These are phyloP conservation scores for Leptomonas pyrrhocoris DNA, from an alignment of 208 protist species.

Conservation along the genomic window DNA sequence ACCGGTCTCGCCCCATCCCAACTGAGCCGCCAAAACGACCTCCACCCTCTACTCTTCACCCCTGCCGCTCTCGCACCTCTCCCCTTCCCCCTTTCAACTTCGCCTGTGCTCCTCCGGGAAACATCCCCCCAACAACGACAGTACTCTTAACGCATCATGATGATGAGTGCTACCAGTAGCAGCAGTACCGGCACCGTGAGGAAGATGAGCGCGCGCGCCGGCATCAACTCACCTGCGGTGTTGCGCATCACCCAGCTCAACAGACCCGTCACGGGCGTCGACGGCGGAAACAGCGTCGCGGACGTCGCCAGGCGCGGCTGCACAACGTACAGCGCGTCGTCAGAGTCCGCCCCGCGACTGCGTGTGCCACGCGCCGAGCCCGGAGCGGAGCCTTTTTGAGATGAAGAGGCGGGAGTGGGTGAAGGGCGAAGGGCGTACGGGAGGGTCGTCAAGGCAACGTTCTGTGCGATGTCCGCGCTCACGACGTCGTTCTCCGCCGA, in stretches of 20 bases:
- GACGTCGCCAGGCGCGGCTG: slow-evolving; percentile 14
- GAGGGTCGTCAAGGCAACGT: slow-evolving; percentile 68
- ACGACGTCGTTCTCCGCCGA: slow-evolving; percentile 70
- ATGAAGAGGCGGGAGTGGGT: not conserved
- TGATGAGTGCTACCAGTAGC: slow-evolving; percentile 2
- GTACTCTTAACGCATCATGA: not conserved
- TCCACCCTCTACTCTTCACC: no score
- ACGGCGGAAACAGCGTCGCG: slow-evolving; percentile 20
- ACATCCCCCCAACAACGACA: not conserved
- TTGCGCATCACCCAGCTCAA: not conserved
- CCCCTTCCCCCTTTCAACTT: not conserved
- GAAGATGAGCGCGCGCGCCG: slow-evolving; percentile 12
- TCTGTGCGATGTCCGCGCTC: slow-evolving; percentile 83
- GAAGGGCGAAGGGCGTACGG: slow-evolving; percentile 15
- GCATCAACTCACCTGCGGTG: not conserved
- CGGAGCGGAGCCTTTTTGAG: not conserved
- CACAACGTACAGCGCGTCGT: not conserved
- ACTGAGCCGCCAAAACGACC: no score
- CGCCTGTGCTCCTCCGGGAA: not conserved
- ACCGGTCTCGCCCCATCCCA: no score
- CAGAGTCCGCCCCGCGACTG: no score
- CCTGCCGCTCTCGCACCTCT: not conserved
- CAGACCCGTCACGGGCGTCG: not conserved
- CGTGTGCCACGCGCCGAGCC: not conserved
- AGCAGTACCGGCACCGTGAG: slow-evolving; percentile 16